Evolutionary conservation across 1,284 basidiomycete species (phyloP).

Genomic region (Rhodotorula glutinis): DNA sequence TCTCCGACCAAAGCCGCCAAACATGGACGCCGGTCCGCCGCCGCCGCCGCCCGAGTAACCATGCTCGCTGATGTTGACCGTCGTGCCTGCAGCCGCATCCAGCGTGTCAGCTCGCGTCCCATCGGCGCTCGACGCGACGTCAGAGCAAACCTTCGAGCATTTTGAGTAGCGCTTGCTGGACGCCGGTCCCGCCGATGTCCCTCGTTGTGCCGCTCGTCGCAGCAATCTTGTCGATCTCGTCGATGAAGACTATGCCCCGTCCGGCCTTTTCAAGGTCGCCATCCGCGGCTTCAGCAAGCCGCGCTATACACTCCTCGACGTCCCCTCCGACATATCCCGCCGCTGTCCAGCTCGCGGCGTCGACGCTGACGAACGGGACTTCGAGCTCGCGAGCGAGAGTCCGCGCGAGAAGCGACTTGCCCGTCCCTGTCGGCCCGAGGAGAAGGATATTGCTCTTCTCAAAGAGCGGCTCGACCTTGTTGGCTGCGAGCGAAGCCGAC

Average conservation of each 20-base stretch:
- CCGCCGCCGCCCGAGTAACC: slow-evolving; percentile 8
- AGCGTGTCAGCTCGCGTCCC: background rate
- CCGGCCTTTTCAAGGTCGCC: slow-evolving; percentile 71
- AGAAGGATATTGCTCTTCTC: slow-evolving; percentile 93
- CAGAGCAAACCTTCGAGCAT: slow-evolving; percentile 67
- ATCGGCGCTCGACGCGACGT: background rate
- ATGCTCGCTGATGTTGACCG: slow-evolving; percentile 71
- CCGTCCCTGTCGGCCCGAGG: slow-evolving; percentile 58
- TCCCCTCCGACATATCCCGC: slow-evolving; percentile 80
- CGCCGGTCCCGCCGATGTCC: slow-evolving; percentile 93
- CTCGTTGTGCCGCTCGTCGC: slow-evolving; percentile 59
- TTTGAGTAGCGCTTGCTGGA: slow-evolving; percentile 84
- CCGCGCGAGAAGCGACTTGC: slow-evolving; percentile 80
- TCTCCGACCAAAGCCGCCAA: slow-evolving; percentile 12
- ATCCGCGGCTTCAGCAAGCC: slow-evolving; percentile 78
- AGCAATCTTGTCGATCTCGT: slow-evolving; percentile 91
- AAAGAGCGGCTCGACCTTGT: slow-evolving; percentile 50
- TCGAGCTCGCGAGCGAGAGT: slow-evolving; percentile 81
- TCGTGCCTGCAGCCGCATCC: slow-evolving; percentile 58
- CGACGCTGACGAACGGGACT: slow-evolving; percentile 70
- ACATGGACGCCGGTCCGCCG: background rate
- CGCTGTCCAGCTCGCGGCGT: slow-evolving; percentile 53
- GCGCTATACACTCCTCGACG: slow-evolving; percentile 81
- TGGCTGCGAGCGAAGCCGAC: slow-evolving; percentile 23
- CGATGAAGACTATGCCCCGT: slow-evolving; percentile 77